phyloP scores from a whole-genome alignment of 768 basidiomycete species.

The Pleurotus giganteus region DNA sequence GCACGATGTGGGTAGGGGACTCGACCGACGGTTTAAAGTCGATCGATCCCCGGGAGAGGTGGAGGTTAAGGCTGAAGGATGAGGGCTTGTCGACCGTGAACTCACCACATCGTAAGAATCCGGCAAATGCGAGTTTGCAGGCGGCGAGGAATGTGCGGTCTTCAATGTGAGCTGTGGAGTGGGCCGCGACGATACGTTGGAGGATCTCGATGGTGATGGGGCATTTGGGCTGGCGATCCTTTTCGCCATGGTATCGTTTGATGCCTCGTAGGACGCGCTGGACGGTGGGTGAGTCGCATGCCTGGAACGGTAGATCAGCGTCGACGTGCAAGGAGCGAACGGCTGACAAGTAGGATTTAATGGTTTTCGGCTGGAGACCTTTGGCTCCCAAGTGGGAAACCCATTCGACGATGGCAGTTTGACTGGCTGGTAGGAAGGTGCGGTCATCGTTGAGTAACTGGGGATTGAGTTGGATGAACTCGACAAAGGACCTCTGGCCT shows the following conservation, averaged over 20 bases:
- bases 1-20: too few species aligned
- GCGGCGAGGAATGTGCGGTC: too few species aligned
- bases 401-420: constrained; percentile 20
- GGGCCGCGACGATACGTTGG: neutral
- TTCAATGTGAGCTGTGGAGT: neutral
- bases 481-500: constrained; percentile 23
- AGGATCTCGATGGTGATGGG: neutral
- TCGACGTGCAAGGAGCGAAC: too few species aligned
- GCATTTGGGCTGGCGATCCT: constrained; percentile 6
- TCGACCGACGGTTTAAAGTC: too few species aligned
- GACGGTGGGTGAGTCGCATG: constrained; percentile 14
- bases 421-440: constrained; percentile 16
- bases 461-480: constrained; percentile 21
- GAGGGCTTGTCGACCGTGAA: too few species aligned
- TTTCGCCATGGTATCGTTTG: constrained; percentile 14
- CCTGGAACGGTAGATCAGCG: constrained; percentile 1
- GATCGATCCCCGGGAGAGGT: too few species aligned
- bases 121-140: too few species aligned
- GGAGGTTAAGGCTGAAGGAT: too few species aligned
- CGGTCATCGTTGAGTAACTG: constrained; percentile 12
- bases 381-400: constrained; percentile 13
- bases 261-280: constrained; percentile 19
- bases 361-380: constrained; percentile 13
- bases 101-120: too few species aligned
- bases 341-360: too few species aligned